Conservation (phyloP, 2,329 filamentous ascomycete species). For the Pseudopyricularia javanii region DNA sequence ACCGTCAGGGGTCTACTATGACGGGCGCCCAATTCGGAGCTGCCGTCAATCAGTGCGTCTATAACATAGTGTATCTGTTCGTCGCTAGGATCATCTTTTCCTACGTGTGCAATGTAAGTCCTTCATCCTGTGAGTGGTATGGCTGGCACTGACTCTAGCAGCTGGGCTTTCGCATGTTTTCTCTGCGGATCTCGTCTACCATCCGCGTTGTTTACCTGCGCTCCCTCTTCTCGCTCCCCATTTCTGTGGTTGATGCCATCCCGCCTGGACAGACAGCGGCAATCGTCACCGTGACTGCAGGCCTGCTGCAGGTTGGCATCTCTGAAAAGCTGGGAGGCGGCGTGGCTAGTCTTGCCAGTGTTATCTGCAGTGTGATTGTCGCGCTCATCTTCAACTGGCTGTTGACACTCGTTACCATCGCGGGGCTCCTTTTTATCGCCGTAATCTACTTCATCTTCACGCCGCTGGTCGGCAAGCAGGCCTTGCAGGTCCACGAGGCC, state of each 20-base stretch:
- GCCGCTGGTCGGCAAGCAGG: conserved; percentile 18
- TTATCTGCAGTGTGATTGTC: conserved; percentile 33
- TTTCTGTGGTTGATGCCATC: conserved; percentile 53
- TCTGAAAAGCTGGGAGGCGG: conserved; percentile 38
- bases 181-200: conserved; percentile 45
- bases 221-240: conserved; percentile 49
- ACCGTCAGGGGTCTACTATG: conserved; percentile 10
- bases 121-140: background rate
- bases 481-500: conserved; percentile 21
- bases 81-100: conserved; percentile 49
- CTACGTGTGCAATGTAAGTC: conserved; percentile 28
- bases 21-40: conserved; percentile 14
- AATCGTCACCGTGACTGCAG: conserved; percentile 52
- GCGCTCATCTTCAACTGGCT: conserved; percentile 39
- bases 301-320: conserved; percentile 48
- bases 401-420: conserved; percentile 35
- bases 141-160: conserved; percentile 10
- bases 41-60: conserved; percentile 17
- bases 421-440: conserved; percentile 28
- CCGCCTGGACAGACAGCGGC: conserved; percentile 46
- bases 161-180: conserved; percentile 44
- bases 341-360: conserved; percentile 24
- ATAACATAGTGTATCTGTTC: conserved; percentile 58
- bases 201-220: conserved; percentile 52
- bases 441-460: conserved; percentile 17